Base-by-base conservation (phyloP, 2,329 filamentous ascomycete genomes). In the Sphaceloma murrayae region DNA sequence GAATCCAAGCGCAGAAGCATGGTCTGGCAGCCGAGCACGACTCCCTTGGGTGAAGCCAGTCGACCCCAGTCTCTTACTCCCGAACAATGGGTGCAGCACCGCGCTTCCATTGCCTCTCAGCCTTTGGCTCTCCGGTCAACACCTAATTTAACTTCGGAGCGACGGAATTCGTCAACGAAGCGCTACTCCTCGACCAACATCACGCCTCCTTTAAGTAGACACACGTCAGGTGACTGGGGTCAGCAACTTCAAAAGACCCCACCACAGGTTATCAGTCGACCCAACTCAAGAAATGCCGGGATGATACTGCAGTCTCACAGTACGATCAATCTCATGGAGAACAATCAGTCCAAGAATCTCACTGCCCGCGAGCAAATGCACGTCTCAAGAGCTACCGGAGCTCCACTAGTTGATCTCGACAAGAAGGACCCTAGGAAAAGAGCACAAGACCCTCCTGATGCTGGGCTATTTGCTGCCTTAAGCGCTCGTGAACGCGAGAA, bases 351-450 rank as follows among this genome's bases (percentile, higher is more conserved):
- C 6, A 64, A 67, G 0, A 75, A 80, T 46, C 69, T 94, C n/a
- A 87, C 84, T 14, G 87, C 87, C 13, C 77, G 82, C 11, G 87
- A 94, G 61, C 87, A 93, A 59, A 85, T 93, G 62, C 82, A 93
- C 53, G 74, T 94, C n/a, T 84, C 87, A 7, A 77, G 83, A 27
- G 71, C 85, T 53, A 94, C 86, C 0, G 83, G 84, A 1, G 79
- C 78, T 0, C 83, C 87, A 0, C 67, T 94, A 39, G 74, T 93
- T 53, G 78, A 75, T 47, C 67, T 93, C 58, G 74, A 73, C 3
- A 62, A 58, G 27, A 73, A 73, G 39, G 69, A 70, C 40, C 43
- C 49, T 26, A 34, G 31, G 8, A 53, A 52, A 29, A 67, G 67
- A n/a, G n/a, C n/a, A 50, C 51, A 53, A 13, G 47, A 56, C 4